These are phyloP conservation scores for Ramaria sp. DNA, from an alignment of 768 basidiomycete species.

Conservation along the genomic window DNA sequence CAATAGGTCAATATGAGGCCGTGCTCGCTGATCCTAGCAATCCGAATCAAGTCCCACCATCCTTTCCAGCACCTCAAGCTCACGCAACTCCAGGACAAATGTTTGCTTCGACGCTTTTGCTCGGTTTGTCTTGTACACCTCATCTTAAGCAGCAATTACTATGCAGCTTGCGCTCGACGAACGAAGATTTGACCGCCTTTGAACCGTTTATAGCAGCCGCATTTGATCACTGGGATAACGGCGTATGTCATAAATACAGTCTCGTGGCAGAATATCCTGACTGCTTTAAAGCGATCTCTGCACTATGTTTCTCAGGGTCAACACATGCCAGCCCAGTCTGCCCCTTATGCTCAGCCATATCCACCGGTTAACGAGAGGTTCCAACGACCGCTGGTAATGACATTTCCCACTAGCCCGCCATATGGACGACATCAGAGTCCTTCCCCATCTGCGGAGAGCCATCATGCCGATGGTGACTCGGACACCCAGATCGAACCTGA, in stretches of 20 bases:
- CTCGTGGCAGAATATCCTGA: slow-evolving; percentile 3
- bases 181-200: slow-evolving; percentile 67
- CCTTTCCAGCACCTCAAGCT: slow-evolving; percentile 46
- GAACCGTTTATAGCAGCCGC: slow-evolving; percentile 76
- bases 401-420: neutral
- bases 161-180: slow-evolving; percentile 60
- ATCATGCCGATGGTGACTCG: neutral
- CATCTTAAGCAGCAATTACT: slow-evolving; percentile 66
- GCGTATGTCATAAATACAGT: slow-evolving; percentile 32
- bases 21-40: slow-evolving; percentile 22
- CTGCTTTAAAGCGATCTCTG: slow-evolving; percentile 29
- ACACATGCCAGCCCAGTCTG: neutral
- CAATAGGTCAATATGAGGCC: slow-evolving; percentile 22
- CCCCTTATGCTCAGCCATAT: neutral
- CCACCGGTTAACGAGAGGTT: neutral
- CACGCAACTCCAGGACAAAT: slow-evolving; percentile 52
- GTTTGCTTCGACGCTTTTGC: slow-evolving; percentile 66
- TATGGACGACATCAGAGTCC: neutral
- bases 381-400: neutral
- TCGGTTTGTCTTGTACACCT: slow-evolving; percentile 68
- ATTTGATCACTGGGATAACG: slow-evolving; percentile 80
- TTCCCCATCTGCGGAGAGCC: slow-evolving; percentile 8
- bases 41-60: slow-evolving; percentile 19
- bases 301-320: slow-evolving; percentile 30
- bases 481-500: slow-evolving; percentile 1